Evolutionary conservation across 345 rosid species (phyloP).

Genomic region (Populus tremula): DNA sequence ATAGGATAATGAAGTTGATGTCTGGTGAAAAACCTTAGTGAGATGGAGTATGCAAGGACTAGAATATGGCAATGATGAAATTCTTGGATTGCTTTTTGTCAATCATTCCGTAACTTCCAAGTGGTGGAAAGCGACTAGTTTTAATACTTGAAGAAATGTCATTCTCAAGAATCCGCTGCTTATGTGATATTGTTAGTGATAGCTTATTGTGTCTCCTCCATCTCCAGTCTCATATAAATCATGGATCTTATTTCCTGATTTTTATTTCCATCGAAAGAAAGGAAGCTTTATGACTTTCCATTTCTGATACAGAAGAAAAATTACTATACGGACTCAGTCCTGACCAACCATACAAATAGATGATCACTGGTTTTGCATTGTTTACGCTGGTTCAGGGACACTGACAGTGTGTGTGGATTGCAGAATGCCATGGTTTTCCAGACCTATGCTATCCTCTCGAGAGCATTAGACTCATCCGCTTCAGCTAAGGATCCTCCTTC

Average conservation of each 20-base stretch:
- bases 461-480: conserved; percentile 55
- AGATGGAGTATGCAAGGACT: not conserved
- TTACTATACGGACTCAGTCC: not conserved
- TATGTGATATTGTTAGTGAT: not conserved
- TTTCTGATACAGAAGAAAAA: no score
- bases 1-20: not conserved
- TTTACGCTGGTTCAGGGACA: not conserved
- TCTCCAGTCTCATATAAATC: not conserved
- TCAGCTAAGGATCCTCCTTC: conserved; percentile 65
- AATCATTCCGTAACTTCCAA: no score
- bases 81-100: not conserved
- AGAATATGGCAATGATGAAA: not conserved
- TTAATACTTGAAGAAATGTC: conserved; percentile 2
- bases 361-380: not conserved
- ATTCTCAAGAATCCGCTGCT: conserved; percentile 11
- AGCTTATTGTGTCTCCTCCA: not conserved
- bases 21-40: not conserved
- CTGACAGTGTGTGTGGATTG: conserved; percentile 15
- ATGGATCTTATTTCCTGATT: not conserved
- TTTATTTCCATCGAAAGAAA: not conserved
- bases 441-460: conserved; percentile 73
- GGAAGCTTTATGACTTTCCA: not conserved
- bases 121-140: not conserved
- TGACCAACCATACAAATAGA: not conserved
- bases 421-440: conserved; percentile 98